A percentile compares a stretch with the other conserved stretches of the same genome.
Conservation (phyloP, 1,139 yeast species). For the Magnusiomyces fungicola region DNA sequence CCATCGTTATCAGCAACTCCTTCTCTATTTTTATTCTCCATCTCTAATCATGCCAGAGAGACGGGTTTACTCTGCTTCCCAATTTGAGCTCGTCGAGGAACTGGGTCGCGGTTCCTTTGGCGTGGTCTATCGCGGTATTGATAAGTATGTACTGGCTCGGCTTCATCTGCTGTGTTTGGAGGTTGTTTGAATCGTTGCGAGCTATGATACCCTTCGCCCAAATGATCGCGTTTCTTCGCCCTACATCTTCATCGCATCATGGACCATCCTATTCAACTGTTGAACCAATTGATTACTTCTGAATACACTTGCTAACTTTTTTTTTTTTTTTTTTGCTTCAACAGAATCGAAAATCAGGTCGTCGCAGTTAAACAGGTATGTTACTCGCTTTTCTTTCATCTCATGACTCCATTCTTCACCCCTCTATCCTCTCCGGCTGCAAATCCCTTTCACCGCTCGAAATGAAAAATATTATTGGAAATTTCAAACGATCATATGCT, state of each 20-base stretch:
- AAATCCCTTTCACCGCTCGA: no score
- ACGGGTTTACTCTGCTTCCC: conserved; percentile 37
- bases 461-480: no score
- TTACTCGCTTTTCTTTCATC: not conserved
- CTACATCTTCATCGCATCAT: no score
- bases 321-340: conserved; percentile 1
- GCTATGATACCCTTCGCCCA: no score
- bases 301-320: no score
- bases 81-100: conserved; percentile 60
- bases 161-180: no score
- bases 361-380: conserved; percentile 24
- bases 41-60: conserved; percentile 15
- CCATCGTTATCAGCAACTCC: not conserved
- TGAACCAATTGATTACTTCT: no score
- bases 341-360: conserved; percentile 19
- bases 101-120: conserved; percentile 89
- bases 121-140: conserved; percentile 68
- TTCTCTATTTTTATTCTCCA: not conserved
- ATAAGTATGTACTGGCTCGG: conserved; percentile 37
- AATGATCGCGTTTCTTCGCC: no score
- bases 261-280: conserved; percentile 1
- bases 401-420: not conserved
- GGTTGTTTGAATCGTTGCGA: no score
- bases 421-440: no score
- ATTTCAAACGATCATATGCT: no score